phyloP scores from a whole-genome alignment of 306 rosid species.

The Gleditsia sinensis region DNA sequence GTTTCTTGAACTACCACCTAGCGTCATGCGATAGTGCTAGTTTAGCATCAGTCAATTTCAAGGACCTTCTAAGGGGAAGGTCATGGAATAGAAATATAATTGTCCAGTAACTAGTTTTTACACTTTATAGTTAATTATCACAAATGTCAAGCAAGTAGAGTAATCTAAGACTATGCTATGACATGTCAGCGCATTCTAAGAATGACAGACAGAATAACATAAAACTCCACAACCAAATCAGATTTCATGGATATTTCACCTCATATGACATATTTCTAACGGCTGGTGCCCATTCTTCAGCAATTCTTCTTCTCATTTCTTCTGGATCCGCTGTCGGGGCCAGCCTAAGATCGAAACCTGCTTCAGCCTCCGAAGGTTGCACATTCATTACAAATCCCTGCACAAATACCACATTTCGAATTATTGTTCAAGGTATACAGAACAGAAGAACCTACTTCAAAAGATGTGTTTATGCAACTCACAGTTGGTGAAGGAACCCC shows the following conservation, averaged over 20 bases:
- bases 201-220: background rate
- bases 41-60: background rate
- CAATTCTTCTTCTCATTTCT: constrained; percentile 63
- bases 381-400: constrained; percentile 91
- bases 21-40: background rate
- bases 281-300: constrained; percentile 83
- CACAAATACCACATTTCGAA: constrained; percentile 31
- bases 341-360: constrained; percentile 78
- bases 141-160: constrained; percentile 3
- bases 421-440: background rate
- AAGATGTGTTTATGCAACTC: constrained; percentile 27
- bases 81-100: background rate
- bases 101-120: background rate
- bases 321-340: constrained; percentile 73
- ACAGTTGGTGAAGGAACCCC: constrained; percentile 66
- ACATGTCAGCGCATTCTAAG: background rate
- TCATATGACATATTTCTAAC: constrained; percentile 71
- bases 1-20: background rate
- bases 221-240: background rate
- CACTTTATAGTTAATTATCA: background rate
- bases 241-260: constrained; percentile 40
- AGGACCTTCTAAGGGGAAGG: background rate
- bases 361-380: constrained; percentile 94
- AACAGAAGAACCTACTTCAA: background rate
- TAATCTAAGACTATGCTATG: background rate